Base-by-base conservation (phyloP, 2,329 filamentous ascomycete species). In the Beauveria australis region DNA sequence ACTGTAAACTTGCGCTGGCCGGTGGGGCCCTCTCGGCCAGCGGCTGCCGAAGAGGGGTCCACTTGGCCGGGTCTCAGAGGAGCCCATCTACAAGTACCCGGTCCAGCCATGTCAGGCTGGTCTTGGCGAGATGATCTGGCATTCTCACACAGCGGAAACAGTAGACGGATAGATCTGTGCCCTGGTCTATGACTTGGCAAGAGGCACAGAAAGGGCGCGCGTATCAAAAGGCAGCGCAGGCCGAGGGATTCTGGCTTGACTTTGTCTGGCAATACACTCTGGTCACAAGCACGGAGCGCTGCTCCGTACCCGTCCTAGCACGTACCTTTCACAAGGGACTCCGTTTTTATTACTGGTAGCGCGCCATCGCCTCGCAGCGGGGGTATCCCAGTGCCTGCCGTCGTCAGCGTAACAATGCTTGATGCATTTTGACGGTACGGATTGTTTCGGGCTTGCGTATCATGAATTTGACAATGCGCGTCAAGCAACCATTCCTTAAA, bases 41-140 rank as follows among this genome's bases (percentile, higher is more conserved):
- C 48, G 57, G 48, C 47, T 52, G 57, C 57, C 57, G 57, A 53
- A 46, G 56, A 40, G 46, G 46, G 49, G 14, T 33, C 47, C 37
- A 52, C 24, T 24, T 33, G 22, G 47, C 22, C 28, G 16, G 30
- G 52, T 55, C 48, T 60, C 53, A 47, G n/a, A 44, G 30, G 30
- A 37, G 53, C 41, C 52, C 52, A 28, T 43, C 37, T 26, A 12
- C 52, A 40, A 53, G 19, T 41, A n/a, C 37, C 52, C 19, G 18
- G 44, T 24, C 44, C 12, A 22, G 19, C 19, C 44, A 22, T 26
- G 46, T 48, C 24, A 28, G 24, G 46, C 46, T 8, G 48, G 33
- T 16, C 51, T 53, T 53, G 51, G 51, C 51, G 37, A 53, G 51
- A 53, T 43, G 22, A 53, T 53, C 22, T 26, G 22, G 16, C 51